A percentile compares a stretch with the other conserved stretches of the same genome.
These are phyloP conservation scores for Brettanomyces sp. DNA, from an alignment of 805 yeast species.

Conservation along the genomic window DNA sequence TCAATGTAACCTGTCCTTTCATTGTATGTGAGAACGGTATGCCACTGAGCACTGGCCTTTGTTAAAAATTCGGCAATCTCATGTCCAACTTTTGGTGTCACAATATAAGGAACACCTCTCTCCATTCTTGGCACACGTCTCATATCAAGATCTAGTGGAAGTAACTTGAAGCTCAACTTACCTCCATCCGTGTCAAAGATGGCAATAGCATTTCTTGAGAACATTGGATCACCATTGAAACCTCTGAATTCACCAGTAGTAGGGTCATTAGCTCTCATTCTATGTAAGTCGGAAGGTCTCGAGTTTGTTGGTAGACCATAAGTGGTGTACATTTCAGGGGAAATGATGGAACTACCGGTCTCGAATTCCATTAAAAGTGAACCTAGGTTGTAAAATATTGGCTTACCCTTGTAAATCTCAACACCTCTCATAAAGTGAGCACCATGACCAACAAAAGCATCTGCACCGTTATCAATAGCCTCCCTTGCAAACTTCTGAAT, in stretches of 20 bases:
- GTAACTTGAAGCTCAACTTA: conserved; percentile 10
- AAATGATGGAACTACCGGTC: conserved; percentile 17
- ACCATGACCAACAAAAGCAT: conserved; percentile 22
- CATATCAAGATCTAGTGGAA: conserved; percentile 20
- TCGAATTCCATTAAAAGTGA: conserved; percentile 21
- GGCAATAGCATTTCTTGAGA: conserved; percentile 19
- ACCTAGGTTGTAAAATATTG: conserved; percentile 21
- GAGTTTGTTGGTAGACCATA: conserved; percentile 15
- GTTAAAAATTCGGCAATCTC: background rate
- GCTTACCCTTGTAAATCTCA: conserved; percentile 20
- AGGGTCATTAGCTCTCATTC: conserved; percentile 17
- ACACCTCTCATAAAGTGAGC: conserved; percentile 23
- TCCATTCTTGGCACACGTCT: conserved; percentile 14
- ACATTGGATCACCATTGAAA: conserved; percentile 17
- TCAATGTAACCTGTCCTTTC: conserved; percentile 15
- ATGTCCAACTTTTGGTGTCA: conserved; percentile 9
- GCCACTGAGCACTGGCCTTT: conserved; percentile 1
- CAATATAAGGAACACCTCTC: conserved; percentile 21
- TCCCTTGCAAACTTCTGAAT: conserved; percentile 18
- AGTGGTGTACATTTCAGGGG: conserved; percentile 20
- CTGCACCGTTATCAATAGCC: conserved; percentile 20
- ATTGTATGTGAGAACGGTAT: conserved; percentile 15
- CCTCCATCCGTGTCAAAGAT: conserved; percentile 15
- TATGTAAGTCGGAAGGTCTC: conserved; percentile 21
- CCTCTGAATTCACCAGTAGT: conserved; percentile 17